Conservation (phyloP, 345 rosid species). For the Eucalyptus marginata region DNA sequence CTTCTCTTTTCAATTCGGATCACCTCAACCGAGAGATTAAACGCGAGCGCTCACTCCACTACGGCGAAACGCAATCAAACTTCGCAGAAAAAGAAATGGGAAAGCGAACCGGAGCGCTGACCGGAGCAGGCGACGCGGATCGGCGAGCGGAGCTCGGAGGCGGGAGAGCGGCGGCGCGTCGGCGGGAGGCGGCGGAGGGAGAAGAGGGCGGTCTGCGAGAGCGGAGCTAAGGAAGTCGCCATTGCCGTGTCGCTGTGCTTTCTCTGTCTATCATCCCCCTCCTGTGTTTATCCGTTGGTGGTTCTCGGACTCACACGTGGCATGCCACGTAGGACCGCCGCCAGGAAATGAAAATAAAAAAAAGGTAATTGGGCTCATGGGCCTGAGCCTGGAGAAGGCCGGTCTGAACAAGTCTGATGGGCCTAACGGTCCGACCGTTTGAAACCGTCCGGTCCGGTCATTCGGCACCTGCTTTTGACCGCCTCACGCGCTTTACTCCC, state of each 20-base stretch:
- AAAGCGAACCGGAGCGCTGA: neutral
- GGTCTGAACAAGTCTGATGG: neutral
- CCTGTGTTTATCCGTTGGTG: constrained; percentile 12
- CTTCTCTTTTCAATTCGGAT: neutral
- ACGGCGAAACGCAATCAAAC: neutral
- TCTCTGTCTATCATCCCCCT: neutral
- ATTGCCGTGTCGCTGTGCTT: neutral
- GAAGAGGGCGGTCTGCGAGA: neutral
- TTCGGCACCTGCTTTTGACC: neutral
- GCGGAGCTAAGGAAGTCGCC: neutral
- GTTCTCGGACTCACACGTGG: constrained; percentile 19
- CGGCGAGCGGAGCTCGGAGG: constrained; percentile 7
- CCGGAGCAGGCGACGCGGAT: constrained; percentile 37
- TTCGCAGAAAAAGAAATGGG: neutral
- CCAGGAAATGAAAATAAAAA: neutral
- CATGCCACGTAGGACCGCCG: constrained; percentile 2
- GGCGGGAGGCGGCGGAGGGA: neutral
- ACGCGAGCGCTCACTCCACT: neutral
- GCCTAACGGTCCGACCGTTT: neutral
- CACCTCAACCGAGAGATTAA: neutral
- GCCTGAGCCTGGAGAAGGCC: neutral
- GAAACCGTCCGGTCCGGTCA: neutral
- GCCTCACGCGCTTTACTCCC: neutral
- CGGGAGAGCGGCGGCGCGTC: neutral
- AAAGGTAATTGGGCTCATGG: neutral